These are phyloP conservation scores for Brettanomyces anomalus DNA, from an alignment of 805 yeast genomes.

Conservation along the genomic window DNA sequence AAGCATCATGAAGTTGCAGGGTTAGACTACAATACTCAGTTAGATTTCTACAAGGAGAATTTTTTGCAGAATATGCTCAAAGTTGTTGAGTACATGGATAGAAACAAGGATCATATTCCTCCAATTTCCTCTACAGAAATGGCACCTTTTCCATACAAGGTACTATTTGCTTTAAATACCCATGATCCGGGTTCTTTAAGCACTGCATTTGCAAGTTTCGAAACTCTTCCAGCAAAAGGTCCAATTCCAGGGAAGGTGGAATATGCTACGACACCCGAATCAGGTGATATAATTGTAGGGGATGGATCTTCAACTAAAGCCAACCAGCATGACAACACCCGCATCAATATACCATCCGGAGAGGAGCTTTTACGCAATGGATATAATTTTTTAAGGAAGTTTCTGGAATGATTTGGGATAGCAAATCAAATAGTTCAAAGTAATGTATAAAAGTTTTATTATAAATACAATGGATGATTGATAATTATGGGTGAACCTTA, in stretches of 20 bases:
- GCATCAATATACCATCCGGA: slow-evolving; percentile 11
- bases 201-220: slow-evolving; percentile 9
- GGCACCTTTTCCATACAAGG: slow-evolving; percentile 53
- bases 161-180: slow-evolving; percentile 22
- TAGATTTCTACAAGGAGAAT: slow-evolving; percentile 24
- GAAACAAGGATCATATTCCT: slow-evolving; percentile 60
- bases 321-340: background rate
- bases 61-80: slow-evolving; percentile 33
- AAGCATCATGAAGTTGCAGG: slow-evolving; percentile 3
- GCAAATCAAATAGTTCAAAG: background rate
- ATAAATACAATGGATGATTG: too few relatives aligned
- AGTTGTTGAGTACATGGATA: slow-evolving; percentile 46
- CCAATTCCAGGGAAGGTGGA: slow-evolving; percentile 17
- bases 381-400: slow-evolving; percentile 32
- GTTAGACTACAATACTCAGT: slow-evolving; percentile 3
- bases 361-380: slow-evolving; percentile 27
- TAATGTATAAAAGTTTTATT: too few relatives aligned
- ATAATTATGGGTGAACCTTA: too few relatives aligned
- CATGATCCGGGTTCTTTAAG: slow-evolving; percentile 20
- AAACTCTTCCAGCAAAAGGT: background rate
- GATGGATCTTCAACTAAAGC: background rate
- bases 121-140: slow-evolving; percentile 59
- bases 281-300: slow-evolving; percentile 17
- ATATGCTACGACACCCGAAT: slow-evolving; percentile 18
- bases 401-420: slow-evolving; percentile 12